Evolutionary conservation across 2,329 filamentous ascomycete genomes (phyloP), one percentile per base, ranked within the genome.

Genomic region (Clarireedia homoeocarpa): DNA sequence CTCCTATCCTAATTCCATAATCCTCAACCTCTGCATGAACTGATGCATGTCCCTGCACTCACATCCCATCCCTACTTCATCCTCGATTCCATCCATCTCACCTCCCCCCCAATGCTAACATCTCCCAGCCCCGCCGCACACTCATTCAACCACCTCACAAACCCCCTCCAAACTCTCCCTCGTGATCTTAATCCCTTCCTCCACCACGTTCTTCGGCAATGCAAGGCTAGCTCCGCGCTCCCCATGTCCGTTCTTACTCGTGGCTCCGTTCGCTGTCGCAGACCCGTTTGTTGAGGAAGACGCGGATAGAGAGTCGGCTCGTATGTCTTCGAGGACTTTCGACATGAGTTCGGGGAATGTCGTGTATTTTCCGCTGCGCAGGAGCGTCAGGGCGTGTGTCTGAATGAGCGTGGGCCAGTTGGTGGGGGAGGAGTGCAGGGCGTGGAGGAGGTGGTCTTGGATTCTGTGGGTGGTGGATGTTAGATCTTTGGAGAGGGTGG

Each of bases 401-500:
- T 85, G 80, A 60, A 86, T 73, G 49, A 72, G 65, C 10, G 82
- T 82, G 2, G 82, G 82, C 82, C 83, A 86, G 74, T 86, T 83
- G 61, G 77, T 72, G 4, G 73, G 69, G 70, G 84, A 74, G 49
- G 82, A 73, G 69, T 85, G 74, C 52, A 86, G 79, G 58, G 78
- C 70, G 71, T 85, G 82, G 44, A 85, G 78, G 66, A 86, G 77
- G 45, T 77, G 72, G 56, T 85, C 82, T 74, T 85, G 82, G 63
- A 86, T 85, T 63, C 83, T 84, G 66, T 12, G 14, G 26, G 50
- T 51, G n/a, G 49, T 34, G 39, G 48, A 36, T 17, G 27, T 36
- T 47, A 45, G 49, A 46, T 45, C 51, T 36, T 59, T 48, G 45
- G 44, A 15, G 9, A 47, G 34, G 24, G 53, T 52, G 56, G 47